These are phyloP conservation scores for Macrophomina phaseolina DNA, from an alignment of 2,329 filamentous ascomycete genomes.

Conservation along the genomic window DNA sequence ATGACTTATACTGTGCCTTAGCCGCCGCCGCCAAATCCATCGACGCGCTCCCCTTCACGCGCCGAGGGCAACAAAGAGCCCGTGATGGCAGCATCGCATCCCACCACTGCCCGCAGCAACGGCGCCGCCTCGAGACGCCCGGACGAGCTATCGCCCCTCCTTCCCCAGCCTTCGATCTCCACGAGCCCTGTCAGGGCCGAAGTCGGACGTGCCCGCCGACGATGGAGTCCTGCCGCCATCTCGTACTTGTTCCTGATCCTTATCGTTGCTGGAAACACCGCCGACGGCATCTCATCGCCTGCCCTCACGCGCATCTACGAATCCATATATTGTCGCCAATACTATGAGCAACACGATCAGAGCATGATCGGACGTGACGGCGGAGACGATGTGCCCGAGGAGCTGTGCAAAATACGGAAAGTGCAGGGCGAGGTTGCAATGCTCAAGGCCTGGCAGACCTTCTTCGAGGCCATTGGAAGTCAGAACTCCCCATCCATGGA, in stretches of 20 bases:
- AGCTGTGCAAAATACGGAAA: conserved; percentile 54
- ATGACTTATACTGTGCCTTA: background rate
- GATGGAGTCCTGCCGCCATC: conserved; percentile 26
- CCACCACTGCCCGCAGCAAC: background rate
- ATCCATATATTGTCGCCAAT: conserved; percentile 58
- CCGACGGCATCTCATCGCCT: conserved; percentile 45
- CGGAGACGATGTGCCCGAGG: conserved; percentile 40
- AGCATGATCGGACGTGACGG: conserved; percentile 33
- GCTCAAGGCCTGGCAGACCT: conserved; percentile 55
- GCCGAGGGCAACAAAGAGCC: background rate
- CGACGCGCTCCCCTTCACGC: background rate
- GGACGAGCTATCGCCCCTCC: conserved; percentile 13
- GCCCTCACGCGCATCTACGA: conserved; percentile 60
- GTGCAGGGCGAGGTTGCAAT: conserved; percentile 61
- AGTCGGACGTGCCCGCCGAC: background rate
- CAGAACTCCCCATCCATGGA: background rate
- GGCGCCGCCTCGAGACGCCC: background rate
- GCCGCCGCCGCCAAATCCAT: background rate
- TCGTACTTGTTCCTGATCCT: conserved; percentile 41
- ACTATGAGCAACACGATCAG: conserved; percentile 51
- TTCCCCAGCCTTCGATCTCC: background rate
- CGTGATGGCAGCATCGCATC: background rate
- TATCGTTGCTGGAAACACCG: conserved; percentile 53
- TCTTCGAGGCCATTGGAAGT: conserved; percentile 57
- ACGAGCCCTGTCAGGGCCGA: background rate